phyloP scores from a whole-genome alignment of 495 filamentous ascomycete species.

The Acidomyces sp. region DNA sequence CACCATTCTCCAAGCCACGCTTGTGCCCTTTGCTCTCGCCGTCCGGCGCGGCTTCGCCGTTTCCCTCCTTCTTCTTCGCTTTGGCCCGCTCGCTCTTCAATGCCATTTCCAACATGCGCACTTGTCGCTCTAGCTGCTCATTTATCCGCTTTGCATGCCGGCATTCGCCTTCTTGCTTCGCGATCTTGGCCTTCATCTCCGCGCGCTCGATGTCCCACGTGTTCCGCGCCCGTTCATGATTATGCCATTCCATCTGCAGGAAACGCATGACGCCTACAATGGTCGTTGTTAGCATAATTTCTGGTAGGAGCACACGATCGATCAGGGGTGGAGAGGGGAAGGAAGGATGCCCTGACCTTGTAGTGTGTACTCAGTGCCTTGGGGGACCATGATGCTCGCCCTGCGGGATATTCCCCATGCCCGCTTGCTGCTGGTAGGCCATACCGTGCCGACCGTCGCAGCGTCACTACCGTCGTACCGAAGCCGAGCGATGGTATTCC shows the following conservation, averaged over 20 bases:
- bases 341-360: conserved; percentile 51
- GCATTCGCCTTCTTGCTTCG: conserved; percentile 80
- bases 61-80: conserved; percentile 26
- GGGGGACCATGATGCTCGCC: conserved; percentile 11
- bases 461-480: no score
- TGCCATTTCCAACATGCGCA: conserved; percentile 79
- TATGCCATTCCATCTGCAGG: conserved; percentile 97
- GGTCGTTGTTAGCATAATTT: neutral
- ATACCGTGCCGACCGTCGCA: conserved; percentile 5
- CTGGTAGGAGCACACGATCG: conserved; percentile 3
- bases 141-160: conserved; percentile 74
- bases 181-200: conserved; percentile 97
- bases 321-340: conserved; percentile 5
- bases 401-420: conserved; percentile 2
- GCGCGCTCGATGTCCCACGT: conserved; percentile 98
- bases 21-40: conserved; percentile 17
- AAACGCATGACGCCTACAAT: conserved; percentile 96
- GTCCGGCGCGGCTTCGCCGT: conserved; percentile 20
- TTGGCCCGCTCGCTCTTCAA: conserved; percentile 57
- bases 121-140: conserved; percentile 76
- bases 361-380: conserved; percentile 90
- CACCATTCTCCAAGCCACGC: neutral
- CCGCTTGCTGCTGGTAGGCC: conserved; percentile 18
- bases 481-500: no score
- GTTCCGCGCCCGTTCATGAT: conserved; percentile 94